Evolutionary conservation across 176 grass and related monocot species (phyloP), one percentile per base, ranked within the genome.

Genomic region (Raddia distichophylla): DNA sequence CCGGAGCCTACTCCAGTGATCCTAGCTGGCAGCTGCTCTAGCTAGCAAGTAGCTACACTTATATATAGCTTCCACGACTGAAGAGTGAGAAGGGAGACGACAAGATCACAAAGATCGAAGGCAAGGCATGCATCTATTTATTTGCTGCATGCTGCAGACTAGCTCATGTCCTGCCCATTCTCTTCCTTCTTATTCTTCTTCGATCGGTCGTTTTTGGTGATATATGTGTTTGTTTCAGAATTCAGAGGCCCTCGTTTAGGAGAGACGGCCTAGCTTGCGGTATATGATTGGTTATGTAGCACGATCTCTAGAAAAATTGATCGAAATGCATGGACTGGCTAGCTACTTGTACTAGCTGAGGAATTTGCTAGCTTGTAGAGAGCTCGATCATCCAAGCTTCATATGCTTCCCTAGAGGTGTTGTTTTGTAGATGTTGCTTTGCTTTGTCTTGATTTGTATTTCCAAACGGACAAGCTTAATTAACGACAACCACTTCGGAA

Each of bases 1-100:
- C 53, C 75, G 89, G 87, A 83, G 90, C 79, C 89, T 97, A 43
- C 87, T 97, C 60, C 75, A 79, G 51, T 84, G 89, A 66, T 84
- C 11, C 37, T 5, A 40, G 37, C 37, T 40, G 27, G 27, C 27
- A 27, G 27, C 19, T 51, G 22, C 18, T 16, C 70, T 74, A 46
- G 68, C 48, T 55, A 19, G 51, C 69, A 22, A 37, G 45, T 70
- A 56, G 71, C 18, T 22, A 13, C 12, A n/a, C 32, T 8, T 2
- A 37, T 69, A 69, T 55, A 50, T 75, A 76, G 57, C 59, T 78
- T 64, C 45, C 15, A 43, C 62, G 43, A 46, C 10, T 22, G 14
- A 34, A 49, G 67, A 71, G 43, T 16, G 37, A 75, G 71, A 40
- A 54, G 81, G 61, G 50, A 57, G 61, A 67, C 5, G 37, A 57